Evolutionary conservation across 495 filamentous ascomycete species (phyloP).

Genomic region (Talaromyces thailandensis): DNA sequence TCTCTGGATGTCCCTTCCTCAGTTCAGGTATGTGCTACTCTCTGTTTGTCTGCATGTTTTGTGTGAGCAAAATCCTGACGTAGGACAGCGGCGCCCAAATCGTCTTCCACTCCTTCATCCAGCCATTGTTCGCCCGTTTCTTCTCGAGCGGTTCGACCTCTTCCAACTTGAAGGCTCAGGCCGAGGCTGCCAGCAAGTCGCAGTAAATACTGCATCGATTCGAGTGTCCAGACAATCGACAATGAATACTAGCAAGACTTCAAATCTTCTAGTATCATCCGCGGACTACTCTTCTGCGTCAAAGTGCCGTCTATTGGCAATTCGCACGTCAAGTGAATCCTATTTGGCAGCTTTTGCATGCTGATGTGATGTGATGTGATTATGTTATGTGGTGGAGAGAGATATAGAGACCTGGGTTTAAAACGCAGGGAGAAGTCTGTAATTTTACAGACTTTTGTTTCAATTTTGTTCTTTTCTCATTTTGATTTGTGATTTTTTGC

Average conservation of each 20-base stretch:
- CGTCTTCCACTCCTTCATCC: slow-evolving; percentile 92
- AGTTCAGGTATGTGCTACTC: slow-evolving; percentile 63
- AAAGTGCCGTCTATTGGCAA: background rate
- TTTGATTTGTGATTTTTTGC: background rate
- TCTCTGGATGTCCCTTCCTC: slow-evolving; percentile 93
- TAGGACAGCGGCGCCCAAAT: slow-evolving; percentile 79
- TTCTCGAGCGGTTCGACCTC: slow-evolving; percentile 73
- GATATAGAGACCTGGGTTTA: background rate
- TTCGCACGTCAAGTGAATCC: background rate
- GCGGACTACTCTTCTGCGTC: background rate
- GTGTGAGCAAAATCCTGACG: slow-evolving; percentile 13
- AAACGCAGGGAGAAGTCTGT: background rate
- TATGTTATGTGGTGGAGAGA: background rate
- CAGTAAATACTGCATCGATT: slow-evolving; percentile 20
- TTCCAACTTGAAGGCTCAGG: slow-evolving; percentile 83
- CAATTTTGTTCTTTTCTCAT: background rate
- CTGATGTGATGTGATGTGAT: background rate
- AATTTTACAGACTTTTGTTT: background rate
- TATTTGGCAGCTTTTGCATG: background rate
- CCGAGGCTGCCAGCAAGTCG: slow-evolving; percentile 59
- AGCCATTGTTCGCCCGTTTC: slow-evolving; percentile 84
- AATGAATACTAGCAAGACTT: background rate
- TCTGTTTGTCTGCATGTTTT: background rate
- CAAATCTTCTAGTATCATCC: background rate
- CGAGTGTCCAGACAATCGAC: background rate